Conservation (phyloP, 2,329 filamentous ascomycete genomes). For the Epichloe baconii region DNA sequence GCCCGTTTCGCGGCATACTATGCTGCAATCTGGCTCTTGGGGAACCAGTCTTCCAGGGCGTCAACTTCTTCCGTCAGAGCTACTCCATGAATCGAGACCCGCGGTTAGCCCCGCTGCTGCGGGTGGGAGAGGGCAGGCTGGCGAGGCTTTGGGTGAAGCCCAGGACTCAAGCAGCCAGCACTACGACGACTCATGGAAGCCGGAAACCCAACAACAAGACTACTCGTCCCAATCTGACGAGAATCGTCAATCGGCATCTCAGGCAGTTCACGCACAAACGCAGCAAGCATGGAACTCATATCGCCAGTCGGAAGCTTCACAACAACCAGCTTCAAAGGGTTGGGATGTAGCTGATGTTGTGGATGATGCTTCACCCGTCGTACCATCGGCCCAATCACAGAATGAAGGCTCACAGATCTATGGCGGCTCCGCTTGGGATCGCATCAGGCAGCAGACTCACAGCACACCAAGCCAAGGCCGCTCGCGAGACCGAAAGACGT, state of each 20-base stretch:
- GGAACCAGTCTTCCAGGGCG: conserved; percentile 17
- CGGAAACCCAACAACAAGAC: conserved; percentile 9
- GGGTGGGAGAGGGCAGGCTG: conserved; percentile 9
- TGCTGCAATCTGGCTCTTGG: conserved; percentile 12
- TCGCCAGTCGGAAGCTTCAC: conserved; percentile 5
- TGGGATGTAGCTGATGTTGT: conserved; percentile 17
- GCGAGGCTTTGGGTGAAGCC: conserved; percentile 5
- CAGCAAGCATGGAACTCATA: conserved; percentile 8
- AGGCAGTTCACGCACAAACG: conserved; percentile 1
- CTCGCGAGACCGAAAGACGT: conserved; percentile 10
- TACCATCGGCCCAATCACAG: conserved; percentile 17
- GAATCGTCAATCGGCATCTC: conserved; percentile 1
- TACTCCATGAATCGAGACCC: conserved; percentile 16
- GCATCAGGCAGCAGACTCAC: conserved; percentile 26
- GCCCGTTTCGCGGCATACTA: conserved; percentile 23
- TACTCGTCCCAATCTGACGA: conserved; percentile 3
- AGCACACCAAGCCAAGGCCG: conserved; percentile 13
- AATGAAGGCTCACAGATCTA: conserved; percentile 7
- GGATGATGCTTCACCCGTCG: conserved; percentile 32
- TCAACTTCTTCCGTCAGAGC: conserved; percentile 13
- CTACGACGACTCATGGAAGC: conserved; percentile 8
- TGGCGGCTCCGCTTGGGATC: conserved; percentile 30
- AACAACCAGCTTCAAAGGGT: conserved; percentile 4
- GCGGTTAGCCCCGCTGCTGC: conserved; percentile 15
- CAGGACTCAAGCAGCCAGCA: conserved; percentile 9